A percentile compares a stretch with the other conserved stretches of the same genome.
phyloP scores from a whole-genome alignment of 1,139 yeast species.

The Yamadazyma dushanensis region DNA sequence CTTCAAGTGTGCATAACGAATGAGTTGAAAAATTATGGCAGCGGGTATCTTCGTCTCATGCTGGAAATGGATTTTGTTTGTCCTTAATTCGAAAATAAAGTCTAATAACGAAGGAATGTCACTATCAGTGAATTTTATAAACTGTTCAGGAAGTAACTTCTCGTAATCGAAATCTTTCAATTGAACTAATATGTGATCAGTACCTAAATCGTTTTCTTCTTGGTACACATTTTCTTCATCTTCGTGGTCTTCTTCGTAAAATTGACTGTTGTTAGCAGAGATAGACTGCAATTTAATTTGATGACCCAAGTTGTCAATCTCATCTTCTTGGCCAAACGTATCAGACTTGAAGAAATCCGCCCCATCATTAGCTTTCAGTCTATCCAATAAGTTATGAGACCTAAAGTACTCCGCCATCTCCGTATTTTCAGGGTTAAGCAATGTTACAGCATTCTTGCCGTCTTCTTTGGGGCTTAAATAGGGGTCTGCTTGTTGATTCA shows the following conservation, averaged over 20 bases:
- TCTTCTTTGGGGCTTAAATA: slow-evolving; percentile 29
- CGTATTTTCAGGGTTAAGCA: slow-evolving; percentile 32
- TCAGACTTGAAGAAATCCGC: slow-evolving; percentile 17
- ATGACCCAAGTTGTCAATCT: slow-evolving; percentile 39
- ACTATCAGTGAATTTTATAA: slow-evolving; percentile 60
- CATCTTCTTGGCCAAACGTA: slow-evolving; percentile 29
- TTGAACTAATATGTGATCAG: slow-evolving; percentile 30
- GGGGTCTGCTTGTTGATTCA: slow-evolving; percentile 46
- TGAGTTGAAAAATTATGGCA: slow-evolving; percentile 63
- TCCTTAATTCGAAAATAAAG: slow-evolving; percentile 48
- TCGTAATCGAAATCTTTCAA: slow-evolving; percentile 48
- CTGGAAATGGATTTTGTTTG: slow-evolving; percentile 28
- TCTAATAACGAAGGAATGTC: slow-evolving; percentile 65
- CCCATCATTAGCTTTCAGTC: slow-evolving; percentile 13
- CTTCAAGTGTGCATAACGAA: slow-evolving; percentile 61
- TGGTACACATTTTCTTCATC: slow-evolving; percentile 26
- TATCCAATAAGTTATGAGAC: slow-evolving; percentile 41
- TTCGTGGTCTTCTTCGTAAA: slow-evolving; percentile 24
- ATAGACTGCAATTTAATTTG: slow-evolving; percentile 56
- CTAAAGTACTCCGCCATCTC: slow-evolving; percentile 40
- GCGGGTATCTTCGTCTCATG: slow-evolving; percentile 69
- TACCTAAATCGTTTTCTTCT: slow-evolving; percentile 31
- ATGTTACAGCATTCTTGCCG: slow-evolving; percentile 33
- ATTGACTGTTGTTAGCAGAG: slow-evolving; percentile 18
- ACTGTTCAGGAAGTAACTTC: slow-evolving; percentile 46